A percentile compares a stretch with the other conserved stretches of the same genome.
Conservation (phyloP, 306 rosid species). For the Trifolium subterraneum region DNA sequence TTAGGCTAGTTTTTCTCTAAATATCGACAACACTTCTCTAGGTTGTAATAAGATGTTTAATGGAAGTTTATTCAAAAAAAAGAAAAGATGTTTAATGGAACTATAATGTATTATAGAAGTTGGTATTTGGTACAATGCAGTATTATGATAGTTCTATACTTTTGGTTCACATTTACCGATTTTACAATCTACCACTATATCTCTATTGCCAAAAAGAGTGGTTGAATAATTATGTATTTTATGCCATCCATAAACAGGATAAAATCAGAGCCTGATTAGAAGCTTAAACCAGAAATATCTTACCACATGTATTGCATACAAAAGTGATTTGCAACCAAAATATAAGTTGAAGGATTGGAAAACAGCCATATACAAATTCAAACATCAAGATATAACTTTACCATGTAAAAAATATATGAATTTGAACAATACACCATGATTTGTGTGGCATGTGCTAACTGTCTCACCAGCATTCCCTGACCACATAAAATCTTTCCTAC, state of each 20-base stretch:
- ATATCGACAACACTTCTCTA: constrained; percentile 13
- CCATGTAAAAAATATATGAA: constrained; percentile 44
- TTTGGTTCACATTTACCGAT: not conserved
- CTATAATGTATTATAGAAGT: not conserved
- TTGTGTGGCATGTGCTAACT: constrained; percentile 35
- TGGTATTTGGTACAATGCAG: not conserved
- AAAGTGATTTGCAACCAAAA: constrained; percentile 39
- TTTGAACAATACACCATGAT: constrained; percentile 46
- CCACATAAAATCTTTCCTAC: constrained; percentile 42
- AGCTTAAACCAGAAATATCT: constrained; percentile 19
- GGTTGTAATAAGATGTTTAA: not conserved
- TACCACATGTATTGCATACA: not conserved
- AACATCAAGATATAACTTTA: constrained; percentile 46
- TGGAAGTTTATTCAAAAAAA: too few relatives aligned
- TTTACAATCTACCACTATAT: not conserved
- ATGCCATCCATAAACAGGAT: not conserved
- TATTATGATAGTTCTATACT: not conserved
- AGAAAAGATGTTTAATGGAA: too few relatives aligned
- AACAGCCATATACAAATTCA: constrained; percentile 42
- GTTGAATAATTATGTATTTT: not conserved
- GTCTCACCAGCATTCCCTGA: constrained; percentile 36
- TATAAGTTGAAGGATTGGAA: constrained; percentile 5
- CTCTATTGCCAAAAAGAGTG: not conserved
- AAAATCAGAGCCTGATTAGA: not conserved
- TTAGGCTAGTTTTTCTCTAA: constrained; percentile 15